These are phyloP conservation scores for Venturia carpophila DNA, from an alignment of 2,329 filamentous ascomycete genomes.

Conservation along the genomic window DNA sequence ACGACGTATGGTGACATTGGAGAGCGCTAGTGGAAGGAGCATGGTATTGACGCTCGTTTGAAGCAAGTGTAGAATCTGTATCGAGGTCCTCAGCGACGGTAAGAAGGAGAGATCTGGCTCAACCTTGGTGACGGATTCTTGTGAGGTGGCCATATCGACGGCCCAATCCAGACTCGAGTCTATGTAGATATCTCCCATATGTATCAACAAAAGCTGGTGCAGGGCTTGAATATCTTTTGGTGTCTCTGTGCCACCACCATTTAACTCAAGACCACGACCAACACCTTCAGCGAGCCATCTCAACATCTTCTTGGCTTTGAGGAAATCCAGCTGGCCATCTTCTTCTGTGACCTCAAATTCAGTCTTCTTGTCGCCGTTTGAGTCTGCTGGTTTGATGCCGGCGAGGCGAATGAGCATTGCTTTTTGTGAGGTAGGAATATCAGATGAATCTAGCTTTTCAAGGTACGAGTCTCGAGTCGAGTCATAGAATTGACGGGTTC, in stretches of 20 bases:
- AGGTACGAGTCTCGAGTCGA: constrained; percentile 88
- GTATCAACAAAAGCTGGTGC: constrained; percentile 71
- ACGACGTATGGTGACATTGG: constrained; percentile 81
- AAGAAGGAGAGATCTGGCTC: constrained; percentile 87
- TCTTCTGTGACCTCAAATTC: constrained; percentile 88
- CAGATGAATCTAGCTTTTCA: constrained; percentile 78
- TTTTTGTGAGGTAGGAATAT: constrained; percentile 81
- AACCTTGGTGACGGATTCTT: constrained; percentile 67
- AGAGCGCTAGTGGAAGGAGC: constrained; percentile 78
- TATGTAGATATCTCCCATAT: constrained; percentile 77
- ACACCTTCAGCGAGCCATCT: constrained; percentile 96
- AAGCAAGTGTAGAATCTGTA: constrained; percentile 88
- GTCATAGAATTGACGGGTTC: constrained; percentile 79
- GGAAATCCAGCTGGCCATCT: constrained; percentile 72
- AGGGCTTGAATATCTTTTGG: constrained; percentile 88
- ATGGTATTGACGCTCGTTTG: constrained; percentile 86
- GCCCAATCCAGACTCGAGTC: constrained; percentile 56
- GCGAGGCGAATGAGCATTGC: constrained; percentile 84
- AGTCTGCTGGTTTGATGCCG: constrained; percentile 66
- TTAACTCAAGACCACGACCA: constrained; percentile 82
- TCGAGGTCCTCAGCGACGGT: constrained; percentile 66
- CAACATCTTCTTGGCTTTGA: constrained; percentile 95
- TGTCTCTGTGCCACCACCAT: constrained; percentile 67
- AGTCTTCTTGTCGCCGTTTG: constrained; percentile 52
- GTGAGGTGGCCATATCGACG: constrained; percentile 62